Conservation (phyloP, 768 basidiomycete genomes). For the Leccinum rimulosum region DNA sequence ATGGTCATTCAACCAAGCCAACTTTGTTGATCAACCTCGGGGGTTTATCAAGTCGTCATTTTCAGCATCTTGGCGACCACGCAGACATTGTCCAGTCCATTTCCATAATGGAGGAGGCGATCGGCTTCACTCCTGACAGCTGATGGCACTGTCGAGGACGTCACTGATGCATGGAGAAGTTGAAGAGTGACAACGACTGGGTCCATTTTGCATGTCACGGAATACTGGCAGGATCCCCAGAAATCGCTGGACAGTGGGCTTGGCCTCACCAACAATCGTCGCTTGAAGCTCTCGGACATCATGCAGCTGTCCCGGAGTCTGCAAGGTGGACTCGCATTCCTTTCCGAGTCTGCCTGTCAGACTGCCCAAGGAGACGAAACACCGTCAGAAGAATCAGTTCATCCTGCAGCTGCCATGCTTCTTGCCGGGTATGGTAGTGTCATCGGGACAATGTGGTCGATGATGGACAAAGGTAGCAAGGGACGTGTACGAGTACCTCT, state of each 20-base stretch:
- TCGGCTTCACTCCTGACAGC: too few relatives aligned
- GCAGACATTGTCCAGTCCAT: too few relatives aligned
- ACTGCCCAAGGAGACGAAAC: background rate
- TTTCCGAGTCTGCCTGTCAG: background rate
- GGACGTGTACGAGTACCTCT: background rate
- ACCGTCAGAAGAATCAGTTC: background rate
- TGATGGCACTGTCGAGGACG: background rate
- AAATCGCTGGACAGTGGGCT: background rate
- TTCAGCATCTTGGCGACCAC: too few relatives aligned
- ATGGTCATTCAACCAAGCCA: too few relatives aligned
- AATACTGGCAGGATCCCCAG: background rate
- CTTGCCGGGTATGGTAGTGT: background rate
- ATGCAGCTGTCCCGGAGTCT: background rate
- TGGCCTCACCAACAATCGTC: background rate
- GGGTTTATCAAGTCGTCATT: too few relatives aligned
- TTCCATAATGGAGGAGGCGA: too few relatives aligned
- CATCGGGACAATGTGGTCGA: background rate
- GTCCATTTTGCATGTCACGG: background rate
- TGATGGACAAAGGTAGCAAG: background rate
- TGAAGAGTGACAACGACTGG: background rate
- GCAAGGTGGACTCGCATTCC: background rate
- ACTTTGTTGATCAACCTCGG: too few relatives aligned
- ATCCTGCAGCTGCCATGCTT: background rate
- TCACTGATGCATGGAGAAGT: background rate
- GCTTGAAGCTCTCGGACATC: background rate